These are phyloP conservation scores for Amniculicola lignicola DNA, from an alignment of 495 filamentous ascomycete genomes.

Conservation along the genomic window DNA sequence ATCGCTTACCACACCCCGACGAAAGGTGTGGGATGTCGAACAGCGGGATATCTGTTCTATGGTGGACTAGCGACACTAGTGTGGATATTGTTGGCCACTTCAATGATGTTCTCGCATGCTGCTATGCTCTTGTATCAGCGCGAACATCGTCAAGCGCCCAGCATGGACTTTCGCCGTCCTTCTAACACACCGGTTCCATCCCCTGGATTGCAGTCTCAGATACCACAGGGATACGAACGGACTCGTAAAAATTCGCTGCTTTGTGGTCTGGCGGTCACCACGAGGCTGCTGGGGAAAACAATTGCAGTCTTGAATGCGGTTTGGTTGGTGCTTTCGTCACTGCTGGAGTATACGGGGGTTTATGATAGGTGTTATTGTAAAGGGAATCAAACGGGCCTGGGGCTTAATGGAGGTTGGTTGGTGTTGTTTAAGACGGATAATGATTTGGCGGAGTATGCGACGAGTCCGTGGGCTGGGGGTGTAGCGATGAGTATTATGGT, in stretches of 20 bases:
- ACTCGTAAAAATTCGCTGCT: slow-evolving; percentile 13
- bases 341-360: slow-evolving; percentile 28
- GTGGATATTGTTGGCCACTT: slow-evolving; percentile 24
- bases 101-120: slow-evolving; percentile 31
- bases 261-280: slow-evolving; percentile 24
- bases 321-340: slow-evolving; percentile 23
- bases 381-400: slow-evolving; percentile 19
- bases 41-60: slow-evolving; percentile 23
- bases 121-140: slow-evolving; percentile 28
- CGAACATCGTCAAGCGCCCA: slow-evolving; percentile 23
- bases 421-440: slow-evolving; percentile 31
- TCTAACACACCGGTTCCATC: neutral
- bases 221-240: slow-evolving; percentile 16
- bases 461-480: slow-evolving; percentile 24
- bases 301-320: slow-evolving; percentile 25
- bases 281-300: slow-evolving; percentile 22
- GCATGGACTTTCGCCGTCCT: slow-evolving; percentile 18
- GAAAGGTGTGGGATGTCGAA: slow-evolving; percentile 25
- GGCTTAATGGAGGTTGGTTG: slow-evolving; percentile 23
- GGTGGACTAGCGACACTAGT: slow-evolving; percentile 19
- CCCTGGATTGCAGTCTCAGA: neutral
- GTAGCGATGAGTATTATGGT: slow-evolving; percentile 30
- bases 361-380: slow-evolving; percentile 31
- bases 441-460: slow-evolving; percentile 22
- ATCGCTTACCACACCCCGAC: slow-evolving; percentile 33